Evolutionary conservation across 1,139 yeast species (phyloP).

Genomic region (Geotrichum klebahnii): DNA sequence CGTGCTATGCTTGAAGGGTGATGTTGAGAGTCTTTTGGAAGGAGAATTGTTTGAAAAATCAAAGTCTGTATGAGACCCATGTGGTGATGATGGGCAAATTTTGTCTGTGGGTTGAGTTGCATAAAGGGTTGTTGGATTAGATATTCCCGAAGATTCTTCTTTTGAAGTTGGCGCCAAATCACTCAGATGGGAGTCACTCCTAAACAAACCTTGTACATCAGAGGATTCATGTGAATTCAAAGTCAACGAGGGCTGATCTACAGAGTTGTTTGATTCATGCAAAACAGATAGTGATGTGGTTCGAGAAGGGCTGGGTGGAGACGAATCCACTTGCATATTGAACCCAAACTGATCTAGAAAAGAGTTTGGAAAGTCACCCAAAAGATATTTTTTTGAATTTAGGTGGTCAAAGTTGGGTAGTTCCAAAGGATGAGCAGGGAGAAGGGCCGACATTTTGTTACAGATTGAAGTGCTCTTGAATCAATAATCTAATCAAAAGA

Average conservation of each 20-base stretch:
- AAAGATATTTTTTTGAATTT: not conserved
- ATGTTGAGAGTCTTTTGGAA: not conserved
- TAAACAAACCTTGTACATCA: too few species aligned
- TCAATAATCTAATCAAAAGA: not conserved
- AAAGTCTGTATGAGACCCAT: not conserved
- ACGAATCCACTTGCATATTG: not conserved
- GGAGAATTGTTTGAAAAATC: constrained; percentile 1
- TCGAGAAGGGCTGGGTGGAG: not conserved
- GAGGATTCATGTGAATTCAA: too few species aligned
- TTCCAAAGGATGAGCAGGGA: not conserved
- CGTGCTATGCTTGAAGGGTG: constrained; percentile 1
- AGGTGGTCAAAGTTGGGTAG: not conserved
- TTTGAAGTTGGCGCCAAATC: not conserved
- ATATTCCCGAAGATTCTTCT: not conserved
- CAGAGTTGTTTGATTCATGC: not conserved
- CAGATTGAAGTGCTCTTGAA: too few species aligned
- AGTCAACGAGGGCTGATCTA: not conserved
- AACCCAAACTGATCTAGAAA: not conserved
- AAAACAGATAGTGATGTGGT: too few species aligned
- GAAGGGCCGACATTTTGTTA: not conserved
- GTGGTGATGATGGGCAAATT: not conserved
- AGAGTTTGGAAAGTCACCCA: not conserved
- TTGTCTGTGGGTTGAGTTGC: constrained; percentile 9
- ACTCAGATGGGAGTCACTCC: not conserved
- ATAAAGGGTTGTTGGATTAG: not conserved